Base-by-base conservation (phyloP, 495 filamentous ascomycete genomes). In the Jackrogersella multiformis region DNA sequence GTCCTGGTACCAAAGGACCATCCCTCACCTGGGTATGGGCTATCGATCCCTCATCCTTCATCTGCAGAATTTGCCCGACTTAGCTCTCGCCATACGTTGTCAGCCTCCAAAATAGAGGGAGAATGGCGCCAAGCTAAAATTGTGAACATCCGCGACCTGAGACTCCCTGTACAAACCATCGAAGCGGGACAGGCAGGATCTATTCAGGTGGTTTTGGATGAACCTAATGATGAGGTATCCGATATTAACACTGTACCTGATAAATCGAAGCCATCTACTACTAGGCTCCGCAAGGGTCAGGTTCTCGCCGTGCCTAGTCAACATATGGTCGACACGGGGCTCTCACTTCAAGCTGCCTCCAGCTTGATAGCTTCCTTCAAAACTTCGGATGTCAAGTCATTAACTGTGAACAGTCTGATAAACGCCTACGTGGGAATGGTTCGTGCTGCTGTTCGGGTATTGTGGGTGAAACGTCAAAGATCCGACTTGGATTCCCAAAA, bases 391-490 rank as follows among this genome's bases (percentile, higher is more conserved):
- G 72, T 77, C 7, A 73, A 71, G 57, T 66, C 78, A 56, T 69
- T 85, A 15, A 61, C 68, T 42, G 49, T 79, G 66, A 76, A 85
- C 66, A 76, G 85, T 77, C 79, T 90, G 20, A 90, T 95, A 1
- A 91, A 93, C 13, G 85, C 90, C 0, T 97, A 97, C 66, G 88
- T 92, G 34, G 92, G 90, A 12, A 97, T 92, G 72, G 88, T 97
- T n/a, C 86, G 95, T 13, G 87, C 92, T 1, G 83, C 89, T 0
- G 93, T 92, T 9, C 86, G 89, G 56, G 86, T 97, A 2, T 72
- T 83, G 39, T 70, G 72, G 21, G 74, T 83, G 16, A 70, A 66
- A 12, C 73, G 72, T 35, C 67, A 69, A 23, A 70, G 30, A 34
- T 42, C 56, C n/a, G 61, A 69, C 9, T 55, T 62, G 10, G 71